Base-by-base conservation (phyloP, 352 stramenopile species). In the Plasmopara halstedii region DNA sequence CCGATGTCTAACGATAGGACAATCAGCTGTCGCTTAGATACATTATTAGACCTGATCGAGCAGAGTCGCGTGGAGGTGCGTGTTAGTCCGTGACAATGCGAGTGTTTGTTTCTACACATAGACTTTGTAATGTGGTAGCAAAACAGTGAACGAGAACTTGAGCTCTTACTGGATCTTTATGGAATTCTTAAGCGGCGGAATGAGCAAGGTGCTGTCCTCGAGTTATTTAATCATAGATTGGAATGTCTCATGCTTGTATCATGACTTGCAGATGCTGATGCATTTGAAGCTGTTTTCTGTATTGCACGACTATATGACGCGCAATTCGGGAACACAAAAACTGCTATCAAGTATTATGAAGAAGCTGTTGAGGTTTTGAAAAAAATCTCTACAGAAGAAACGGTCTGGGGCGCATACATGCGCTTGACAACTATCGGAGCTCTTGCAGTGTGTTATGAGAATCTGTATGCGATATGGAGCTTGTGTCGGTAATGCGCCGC, bases 241-340 rank as follows among this genome's bases (percentile, higher is more conserved):
- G n/a, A n/a, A n/a, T 45, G 6, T 32, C 33, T 43, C 13, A 32
- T 35, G 15, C 19, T 44, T 32, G 11, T 42, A 5, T 15, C 11
- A n/a, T 27, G 11, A 5, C 9, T 20, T 17, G 31, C 17, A 64
- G 51, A 53, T 18, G 8, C 35, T 11, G 51, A 64, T 11, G 17
- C 35, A 4, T 61, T 61, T 42, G 41, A 61, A 19, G 46, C 50
- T 10, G 56, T 46, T 2, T 64, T 60, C n/a, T 37, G 46, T 17
- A 64, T 64, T 44, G 56, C 56, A 15, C 46, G 42, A 36, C 53
- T 61, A 39, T 58, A 64, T 39, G 56, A 61, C 4, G 51, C 44
- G 8, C 45, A 61, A 36, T 25, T 61, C 18, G 50, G 57, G 19
- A 42, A 61, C 26, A 29, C 34, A n/a, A 35, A 17, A 6, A 35